Conservation (phyloP, 495 filamentous ascomycete genomes). For the Parachaetomium inaequale region DNA sequence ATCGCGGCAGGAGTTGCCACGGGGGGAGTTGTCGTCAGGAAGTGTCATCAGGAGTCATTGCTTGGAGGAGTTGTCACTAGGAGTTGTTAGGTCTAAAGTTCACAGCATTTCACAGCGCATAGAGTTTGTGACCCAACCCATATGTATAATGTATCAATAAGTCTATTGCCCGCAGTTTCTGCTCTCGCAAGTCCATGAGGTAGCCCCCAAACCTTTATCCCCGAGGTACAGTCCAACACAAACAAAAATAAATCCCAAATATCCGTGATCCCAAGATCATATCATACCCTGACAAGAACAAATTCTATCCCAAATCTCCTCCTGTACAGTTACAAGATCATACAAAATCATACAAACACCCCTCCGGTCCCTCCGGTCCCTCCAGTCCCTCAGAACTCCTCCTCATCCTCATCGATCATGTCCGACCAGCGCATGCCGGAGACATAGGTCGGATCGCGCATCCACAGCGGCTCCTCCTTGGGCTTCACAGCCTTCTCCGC, state of each 20-base stretch:
- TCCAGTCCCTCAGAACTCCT: background rate
- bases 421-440: constrained; percentile 1
- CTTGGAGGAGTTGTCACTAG: too few relatives aligned
- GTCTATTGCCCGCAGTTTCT: background rate
- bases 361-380: background rate
- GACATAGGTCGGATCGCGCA: background rate
- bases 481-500: background rate
- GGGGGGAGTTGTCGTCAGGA: too few relatives aligned
- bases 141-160: background rate
- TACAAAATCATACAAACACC: background rate
- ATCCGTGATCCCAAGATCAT: too few relatives aligned
- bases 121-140: background rate
- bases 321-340: background rate
- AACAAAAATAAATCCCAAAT: background rate
- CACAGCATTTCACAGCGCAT: background rate
- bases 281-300: too few relatives aligned
- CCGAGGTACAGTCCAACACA: background rate
- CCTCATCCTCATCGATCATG: background rate
- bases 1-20: too few relatives aligned
- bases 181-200: background rate
- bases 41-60: too few relatives aligned
- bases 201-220: too few relatives aligned
- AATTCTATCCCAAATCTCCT: too few relatives aligned
- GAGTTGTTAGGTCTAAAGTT: too few relatives aligned
- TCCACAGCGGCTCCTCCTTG: background rate